phyloP scores from a whole-genome alignment of 345 rosid species.

The Murraya paniculata region DNA sequence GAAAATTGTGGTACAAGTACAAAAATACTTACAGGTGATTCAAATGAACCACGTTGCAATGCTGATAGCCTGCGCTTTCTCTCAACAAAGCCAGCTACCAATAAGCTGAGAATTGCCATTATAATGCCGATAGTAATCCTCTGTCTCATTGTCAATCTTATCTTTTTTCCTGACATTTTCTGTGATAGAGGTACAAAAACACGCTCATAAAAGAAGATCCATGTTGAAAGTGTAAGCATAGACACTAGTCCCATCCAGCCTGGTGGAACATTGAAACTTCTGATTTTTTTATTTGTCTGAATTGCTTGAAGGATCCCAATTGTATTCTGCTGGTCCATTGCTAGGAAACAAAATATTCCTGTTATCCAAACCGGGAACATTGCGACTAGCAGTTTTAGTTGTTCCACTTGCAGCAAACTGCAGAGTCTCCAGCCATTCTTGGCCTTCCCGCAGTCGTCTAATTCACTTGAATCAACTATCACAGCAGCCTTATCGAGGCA shows the following conservation, averaged over 20 bases:
- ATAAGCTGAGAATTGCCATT: slow-evolving; percentile 50
- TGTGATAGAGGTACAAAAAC: slow-evolving; percentile 33
- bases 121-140: slow-evolving; percentile 58
- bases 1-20: slow-evolving; percentile 61
- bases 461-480: slow-evolving; percentile 34
- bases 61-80: slow-evolving; percentile 43
- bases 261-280: slow-evolving; percentile 50
- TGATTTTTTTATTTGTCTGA: slow-evolving; percentile 35
- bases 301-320: slow-evolving; percentile 56
- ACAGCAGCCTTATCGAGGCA: slow-evolving; percentile 54
- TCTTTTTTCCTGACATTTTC: slow-evolving; percentile 28
- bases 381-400: slow-evolving; percentile 31
- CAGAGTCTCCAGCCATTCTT: slow-evolving; percentile 42
- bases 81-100: slow-evolving; percentile 51
- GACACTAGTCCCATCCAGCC: slow-evolving; percentile 63
- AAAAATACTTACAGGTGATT: slow-evolving; percentile 39
- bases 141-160: slow-evolving; percentile 43
- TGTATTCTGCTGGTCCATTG: slow-evolving; percentile 57
- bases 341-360: slow-evolving; percentile 41
- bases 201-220: slow-evolving; percentile 62
- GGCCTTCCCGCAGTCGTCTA: slow-evolving; percentile 41
- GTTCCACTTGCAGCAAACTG: slow-evolving; percentile 42
- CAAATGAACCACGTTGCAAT: slow-evolving; percentile 33
- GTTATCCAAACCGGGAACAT: slow-evolving; percentile 44
- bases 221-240: slow-evolving; percentile 58